Evolutionary conservation across 148 eudicot genomes (phyloP).

Genomic region (Amaranthus hypochondriacus): DNA sequence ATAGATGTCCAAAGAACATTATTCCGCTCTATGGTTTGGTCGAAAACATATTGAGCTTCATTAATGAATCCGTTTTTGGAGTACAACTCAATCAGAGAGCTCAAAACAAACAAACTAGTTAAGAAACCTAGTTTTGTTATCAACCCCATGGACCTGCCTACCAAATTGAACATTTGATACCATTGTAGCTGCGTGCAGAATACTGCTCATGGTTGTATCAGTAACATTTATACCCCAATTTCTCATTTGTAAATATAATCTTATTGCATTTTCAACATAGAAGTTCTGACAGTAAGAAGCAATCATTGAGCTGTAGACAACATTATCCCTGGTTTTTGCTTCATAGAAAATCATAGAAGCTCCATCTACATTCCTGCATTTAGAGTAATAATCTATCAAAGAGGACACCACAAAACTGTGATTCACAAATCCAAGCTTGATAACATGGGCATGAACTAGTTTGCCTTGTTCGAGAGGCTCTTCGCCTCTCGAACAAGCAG

Average conservation of each 20-base stretch:
- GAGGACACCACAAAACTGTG: constrained; percentile 28
- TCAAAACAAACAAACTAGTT: constrained; percentile 30
- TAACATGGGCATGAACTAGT: constrained; percentile 37
- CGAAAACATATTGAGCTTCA: constrained; percentile 29
- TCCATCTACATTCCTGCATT: constrained; percentile 31
- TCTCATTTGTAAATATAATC: constrained; percentile 29
- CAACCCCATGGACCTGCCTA: constrained; percentile 35
- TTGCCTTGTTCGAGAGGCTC: constrained; percentile 25
- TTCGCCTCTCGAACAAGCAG: constrained; percentile 22
- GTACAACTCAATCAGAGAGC: constrained; percentile 38
- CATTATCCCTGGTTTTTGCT: constrained; percentile 18
- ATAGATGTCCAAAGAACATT: constrained; percentile 39
- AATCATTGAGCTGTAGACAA: constrained; percentile 41
- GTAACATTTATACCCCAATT: constrained; percentile 20
- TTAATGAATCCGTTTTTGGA: constrained; percentile 35
- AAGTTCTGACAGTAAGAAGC: constrained; percentile 32
- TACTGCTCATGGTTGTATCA: constrained; percentile 34
- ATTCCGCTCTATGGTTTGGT: constrained; percentile 20
- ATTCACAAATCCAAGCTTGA: constrained; percentile 28
- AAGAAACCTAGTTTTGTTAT: constrained; percentile 30
- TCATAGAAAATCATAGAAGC: constrained; percentile 28
- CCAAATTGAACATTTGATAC: constrained; percentile 29
- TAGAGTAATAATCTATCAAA: constrained; percentile 40
- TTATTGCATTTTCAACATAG: constrained; percentile 29
- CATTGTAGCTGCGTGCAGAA: constrained; percentile 39